phyloP scores from a whole-genome alignment of 495 filamentous ascomycete genomes.

The Letharia columbiana region DNA sequence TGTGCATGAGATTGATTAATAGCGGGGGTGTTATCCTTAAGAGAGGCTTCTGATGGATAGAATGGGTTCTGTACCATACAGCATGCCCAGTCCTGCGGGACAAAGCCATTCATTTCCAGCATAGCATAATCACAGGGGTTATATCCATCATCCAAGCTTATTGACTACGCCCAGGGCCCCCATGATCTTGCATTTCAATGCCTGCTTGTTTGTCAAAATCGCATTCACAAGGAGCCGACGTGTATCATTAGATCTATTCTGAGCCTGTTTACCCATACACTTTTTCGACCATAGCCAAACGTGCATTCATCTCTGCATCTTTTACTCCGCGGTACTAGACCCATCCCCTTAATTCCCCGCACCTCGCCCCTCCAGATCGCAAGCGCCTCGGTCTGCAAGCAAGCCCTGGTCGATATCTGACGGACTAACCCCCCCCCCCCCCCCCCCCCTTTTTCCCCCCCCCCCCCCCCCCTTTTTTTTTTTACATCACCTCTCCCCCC shows the following conservation, averaged over 20 bases:
- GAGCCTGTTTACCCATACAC: not conserved
- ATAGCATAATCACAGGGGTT: not conserved
- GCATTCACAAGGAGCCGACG: not conserved
- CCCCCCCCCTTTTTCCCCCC: not conserved
- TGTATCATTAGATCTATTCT: not conserved
- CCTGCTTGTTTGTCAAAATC: not conserved
- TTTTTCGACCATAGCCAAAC: not conserved
- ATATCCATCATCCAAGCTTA: not conserved
- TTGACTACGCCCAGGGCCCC: not conserved
- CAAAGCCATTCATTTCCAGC: not conserved
- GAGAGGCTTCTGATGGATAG: slow-evolving; percentile 1
- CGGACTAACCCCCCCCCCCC: slow-evolving; percentile 30
- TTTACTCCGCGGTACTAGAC: too few relatives aligned
- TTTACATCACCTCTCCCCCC: slow-evolving; percentile 25
- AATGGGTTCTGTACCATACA: not conserved
- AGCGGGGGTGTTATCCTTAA: not conserved
- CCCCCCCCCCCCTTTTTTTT: too few relatives aligned
- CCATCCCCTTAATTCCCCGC: too few relatives aligned
- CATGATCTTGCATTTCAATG: not conserved
- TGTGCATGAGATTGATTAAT: slow-evolving; percentile 2
- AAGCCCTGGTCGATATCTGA: not conserved
- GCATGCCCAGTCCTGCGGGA: not conserved
- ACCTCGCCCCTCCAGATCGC: too few relatives aligned
- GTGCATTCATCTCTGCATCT: not conserved
- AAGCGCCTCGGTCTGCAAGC: not conserved